A percentile compares a stretch with the other conserved stretches of the same genome.
These are phyloP conservation scores for Turritis glabra DNA, from an alignment of 345 rosid species.

Conservation along the genomic window DNA sequence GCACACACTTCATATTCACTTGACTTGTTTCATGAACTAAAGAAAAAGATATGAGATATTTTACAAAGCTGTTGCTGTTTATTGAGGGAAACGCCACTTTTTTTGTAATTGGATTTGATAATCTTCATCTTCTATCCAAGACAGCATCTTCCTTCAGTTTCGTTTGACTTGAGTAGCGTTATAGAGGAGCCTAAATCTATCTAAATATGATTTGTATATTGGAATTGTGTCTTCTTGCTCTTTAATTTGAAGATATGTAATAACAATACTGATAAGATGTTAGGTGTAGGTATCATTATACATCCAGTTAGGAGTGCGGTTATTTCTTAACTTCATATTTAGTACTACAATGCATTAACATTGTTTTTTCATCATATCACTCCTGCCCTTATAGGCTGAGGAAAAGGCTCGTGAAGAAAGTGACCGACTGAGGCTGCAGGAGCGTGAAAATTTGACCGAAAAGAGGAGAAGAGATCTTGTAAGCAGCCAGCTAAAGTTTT, in stretches of 20 bases:
- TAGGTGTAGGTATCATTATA: constrained; percentile 6
- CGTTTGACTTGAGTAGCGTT: not conserved
- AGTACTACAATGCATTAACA: not conserved
- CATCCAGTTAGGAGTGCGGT: not conserved
- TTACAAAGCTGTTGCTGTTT: not conserved
- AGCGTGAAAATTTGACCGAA: constrained; percentile 79
- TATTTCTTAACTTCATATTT: not conserved
- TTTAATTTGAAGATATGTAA: not conserved
- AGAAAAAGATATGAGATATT: not conserved
- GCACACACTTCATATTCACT: constrained; percentile 23
- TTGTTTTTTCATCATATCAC: not conserved
- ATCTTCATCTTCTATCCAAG: not conserved
- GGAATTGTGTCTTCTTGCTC: not conserved
- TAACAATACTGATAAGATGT: not conserved
- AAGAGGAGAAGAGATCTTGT: constrained; percentile 94
- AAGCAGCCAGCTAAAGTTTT: constrained; percentile 34
- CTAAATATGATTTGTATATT: not conserved
- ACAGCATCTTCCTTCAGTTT: not conserved
- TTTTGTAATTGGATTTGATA: constrained; percentile 10
- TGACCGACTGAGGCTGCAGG: constrained; percentile 87
- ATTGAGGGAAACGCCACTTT: not conserved
- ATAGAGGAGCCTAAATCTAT: not conserved
- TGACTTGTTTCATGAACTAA: not conserved
- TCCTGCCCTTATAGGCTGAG: constrained; percentile 60
- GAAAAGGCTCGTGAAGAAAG: constrained; percentile 89